Evolutionary conservation across 495 filamentous ascomycete species (phyloP), one percentile per base, ranked within the genome.

Genomic region (Thozetella sp.): DNA sequence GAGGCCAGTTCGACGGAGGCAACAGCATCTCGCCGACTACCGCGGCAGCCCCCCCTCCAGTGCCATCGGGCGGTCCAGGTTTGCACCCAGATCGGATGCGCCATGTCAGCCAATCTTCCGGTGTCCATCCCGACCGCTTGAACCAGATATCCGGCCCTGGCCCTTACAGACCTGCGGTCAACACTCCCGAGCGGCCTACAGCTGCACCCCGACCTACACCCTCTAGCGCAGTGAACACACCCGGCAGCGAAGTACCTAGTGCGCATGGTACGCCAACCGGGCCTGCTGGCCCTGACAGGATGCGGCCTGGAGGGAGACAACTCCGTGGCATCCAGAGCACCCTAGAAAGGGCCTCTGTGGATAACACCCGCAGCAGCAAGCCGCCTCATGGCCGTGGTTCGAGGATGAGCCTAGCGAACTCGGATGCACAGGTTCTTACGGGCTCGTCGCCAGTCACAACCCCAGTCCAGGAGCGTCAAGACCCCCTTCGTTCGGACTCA

Each of bases 101-200:
- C 48, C 69, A 75, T 1, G 69, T 81, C 19, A 70, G 61, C 43
- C 34, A 64, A n/a, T 57, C 63, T 11, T 58, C 65, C 13, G 64
- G 69, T 26, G 72, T 85, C 23, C 81, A 85, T 61, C 81, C 82
- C 1, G 81, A 84, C 66, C 77, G 82, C 25, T 67, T 84, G 62
- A 68, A 66, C 46, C 78, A 76, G 56, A 66, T 68, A 24, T 22
- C 64, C n/a, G 63, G 63, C 2, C 62, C 64, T 25, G 25, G 37
- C 51, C 37, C 69, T 20, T 61, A 72, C 54, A 62, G 71, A 43
- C 65, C 73, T 23, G 67, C 70, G 17, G 58, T 72, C 22, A 66
- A 67, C 50, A 75, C 74, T 1, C 59, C 67, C 12, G 70, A 72
- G 51, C 73, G 75, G 2, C 74, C 73, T 2, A 55, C 64, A n/a